A percentile compares a stretch with the other conserved stretches of the same genome.
phyloP scores from a whole-genome alignment of 2,329 filamentous ascomycete species.

The Pestalotiopsis sp. region DNA sequence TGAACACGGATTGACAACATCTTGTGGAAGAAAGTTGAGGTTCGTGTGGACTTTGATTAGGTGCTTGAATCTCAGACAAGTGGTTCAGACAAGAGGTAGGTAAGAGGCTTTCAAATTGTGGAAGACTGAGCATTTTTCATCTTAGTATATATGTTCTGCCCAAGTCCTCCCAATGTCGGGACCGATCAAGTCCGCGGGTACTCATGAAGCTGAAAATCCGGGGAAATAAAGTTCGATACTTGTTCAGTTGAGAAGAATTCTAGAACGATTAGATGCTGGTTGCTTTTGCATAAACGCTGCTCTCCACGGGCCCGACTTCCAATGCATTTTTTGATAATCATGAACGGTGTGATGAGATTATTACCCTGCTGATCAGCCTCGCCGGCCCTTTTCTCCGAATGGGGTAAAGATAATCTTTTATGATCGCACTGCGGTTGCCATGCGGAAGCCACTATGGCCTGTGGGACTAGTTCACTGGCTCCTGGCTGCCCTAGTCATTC shows the following conservation, averaged over 20 bases:
- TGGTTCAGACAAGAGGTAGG: background rate
- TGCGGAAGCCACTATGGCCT: background rate
- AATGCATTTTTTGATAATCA: background rate
- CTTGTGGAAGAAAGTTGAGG: background rate
- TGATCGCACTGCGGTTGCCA: background rate
- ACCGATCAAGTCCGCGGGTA: background rate
- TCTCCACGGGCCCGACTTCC: background rate
- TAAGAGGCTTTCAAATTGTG: background rate
- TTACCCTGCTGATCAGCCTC: background rate
- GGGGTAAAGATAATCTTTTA: background rate
- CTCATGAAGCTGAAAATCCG: background rate
- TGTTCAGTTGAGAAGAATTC: background rate
- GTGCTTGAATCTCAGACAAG: background rate
- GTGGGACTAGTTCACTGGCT: background rate
- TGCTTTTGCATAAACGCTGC: background rate
- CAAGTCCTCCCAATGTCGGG: background rate
- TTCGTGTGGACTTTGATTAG: background rate
- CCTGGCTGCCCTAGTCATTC: background rate
- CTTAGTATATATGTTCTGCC: background rate
- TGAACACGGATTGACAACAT: background rate
- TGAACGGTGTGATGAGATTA: background rate
- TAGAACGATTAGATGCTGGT: background rate
- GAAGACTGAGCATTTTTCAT: background rate
- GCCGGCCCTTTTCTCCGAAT: background rate
- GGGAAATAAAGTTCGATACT: background rate